Evolutionary conservation across 148 eudicot species (phyloP).

Genomic region (Diospyros lotus): DNA sequence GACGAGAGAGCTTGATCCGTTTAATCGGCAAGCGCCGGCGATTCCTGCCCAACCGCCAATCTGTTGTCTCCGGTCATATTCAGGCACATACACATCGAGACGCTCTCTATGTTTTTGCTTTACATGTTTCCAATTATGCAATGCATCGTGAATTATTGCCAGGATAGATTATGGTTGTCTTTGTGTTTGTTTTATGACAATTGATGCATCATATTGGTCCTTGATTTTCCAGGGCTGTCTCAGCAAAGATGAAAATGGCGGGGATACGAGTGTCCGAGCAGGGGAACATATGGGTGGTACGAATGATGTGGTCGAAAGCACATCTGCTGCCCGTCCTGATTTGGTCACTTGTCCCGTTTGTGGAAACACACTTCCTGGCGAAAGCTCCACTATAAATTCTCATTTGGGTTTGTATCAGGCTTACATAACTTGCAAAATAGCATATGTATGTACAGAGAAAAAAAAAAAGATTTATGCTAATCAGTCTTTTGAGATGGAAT

Average conservation of each 20-base stretch:
- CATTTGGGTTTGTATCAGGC: slow-evolving; percentile 38
- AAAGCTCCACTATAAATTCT: slow-evolving; percentile 36
- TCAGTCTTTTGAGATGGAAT: too few relatives aligned
- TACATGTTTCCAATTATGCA: neutral
- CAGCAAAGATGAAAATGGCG: neutral
- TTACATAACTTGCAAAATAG: neutral
- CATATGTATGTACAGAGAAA: neutral
- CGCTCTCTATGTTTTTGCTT: neutral
- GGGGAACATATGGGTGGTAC: neutral
- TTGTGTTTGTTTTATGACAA: too few relatives aligned
- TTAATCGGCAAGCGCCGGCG: slow-evolving; percentile 54
- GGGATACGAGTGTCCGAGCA: neutral
- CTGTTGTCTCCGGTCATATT: slow-evolving; percentile 22
- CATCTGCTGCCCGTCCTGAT: slow-evolving; percentile 7
- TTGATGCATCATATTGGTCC: neutral
- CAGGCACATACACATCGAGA: neutral
- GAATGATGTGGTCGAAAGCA: neutral
- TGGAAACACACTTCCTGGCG: slow-evolving; percentile 33
- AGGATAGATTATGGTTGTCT: neutral
- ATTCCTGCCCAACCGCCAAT: slow-evolving; percentile 36
- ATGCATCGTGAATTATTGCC: neutral
- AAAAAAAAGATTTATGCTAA: neutral
- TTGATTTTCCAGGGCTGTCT: slow-evolving; percentile 20
- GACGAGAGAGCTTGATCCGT: slow-evolving; percentile 51
- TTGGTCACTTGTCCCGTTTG: slow-evolving; percentile 56